Base-by-base conservation (phyloP, 73 alveolate genomes). In the Paramecium tetraurelia region DNA sequence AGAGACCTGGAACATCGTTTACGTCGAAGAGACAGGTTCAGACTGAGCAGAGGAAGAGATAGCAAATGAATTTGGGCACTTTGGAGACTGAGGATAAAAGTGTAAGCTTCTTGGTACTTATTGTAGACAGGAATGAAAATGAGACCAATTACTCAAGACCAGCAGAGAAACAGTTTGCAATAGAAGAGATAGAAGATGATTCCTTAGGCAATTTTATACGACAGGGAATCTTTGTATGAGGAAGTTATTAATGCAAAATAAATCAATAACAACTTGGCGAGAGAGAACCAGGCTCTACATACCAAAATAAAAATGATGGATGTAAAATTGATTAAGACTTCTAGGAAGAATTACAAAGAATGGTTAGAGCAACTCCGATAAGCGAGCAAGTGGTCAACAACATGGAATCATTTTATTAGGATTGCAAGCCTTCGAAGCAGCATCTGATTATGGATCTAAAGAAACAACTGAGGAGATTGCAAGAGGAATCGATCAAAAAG, bases 1-100 rank as follows among this genome's bases (percentile, higher is more conserved):
- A 80, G 31, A 80, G 90, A 63, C 90, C 90, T 31, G 90, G 90
- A 35, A 80, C 90, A 21, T 80, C 90, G 12, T 80, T 80, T 46
- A 80, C 90, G 7, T 80, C 90, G 6, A 80, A 80, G 90, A 80
- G 90, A 80, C 36, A 80, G 57, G 90, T 80, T 43, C 14, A 80
- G 24, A 80, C 90, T 24, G 90, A 80, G 18, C 46, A 80, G 12
- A 44, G 90, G 21, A 80, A 80, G 48, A 9, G 90, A 44, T 48
- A 80, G 48, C 24, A 72, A 40, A 72, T 80, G 90, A 80, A 80
- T 80, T 33, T 80, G 7, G 90, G 90, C 4, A 80, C 90, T 43
- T 35, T 80, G 50, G 90, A 80, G 75, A 80, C 76, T 20, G 90
- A 80, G 44, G 90, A 80, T 20, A 80, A 80, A 63, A 80, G 90